Evolutionary conservation across 2,329 filamentous ascomycete species (phyloP), one percentile per base, ranked within the genome.

Genomic region (Cytospora chrysosperma): DNA sequence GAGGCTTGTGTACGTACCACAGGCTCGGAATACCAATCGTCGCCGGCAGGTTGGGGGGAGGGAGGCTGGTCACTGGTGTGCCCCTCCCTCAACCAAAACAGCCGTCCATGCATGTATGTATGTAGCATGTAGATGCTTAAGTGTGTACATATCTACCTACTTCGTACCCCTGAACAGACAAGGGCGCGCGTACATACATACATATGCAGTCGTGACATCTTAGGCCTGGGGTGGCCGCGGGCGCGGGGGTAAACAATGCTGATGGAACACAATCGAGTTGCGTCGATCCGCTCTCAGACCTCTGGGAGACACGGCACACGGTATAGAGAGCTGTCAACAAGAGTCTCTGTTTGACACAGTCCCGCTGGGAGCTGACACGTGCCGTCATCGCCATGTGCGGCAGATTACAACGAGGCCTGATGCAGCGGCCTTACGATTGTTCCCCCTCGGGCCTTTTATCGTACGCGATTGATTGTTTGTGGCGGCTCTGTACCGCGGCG

Each of bases 201-300:
- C 27, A 55, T 49, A 58, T 58, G 59, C 55, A 40, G 32, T 54
- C 37, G 59, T 64, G 57, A 61, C 57, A 64, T 53, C 53, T 30
- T n/a, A n/a, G n/a, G n/a, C n/a, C n/a, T n/a, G n/a, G n/a, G n/a
- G n/a, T n/a, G n/a, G n/a, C n/a, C n/a, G n/a, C n/a, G n/a, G n/a
- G n/a, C n/a, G 17, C 9, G 24, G 49, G 17, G 53, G 54, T 30
- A 13, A 10, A 28, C 19, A 37, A 56, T n/a, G n/a, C n/a, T n/a
- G n/a, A n/a, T 30, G 17, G 32, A 26, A 34, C 43, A 50, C 32
- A 7, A 24, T n/a, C n/a, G n/a, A 62, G 53, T 57, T 12, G 43
- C 43, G 47, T 27, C 28, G 19, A 47, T 24, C 43, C n/a, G n/a
- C n/a, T 21, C 27, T 54, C 27, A 34, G 28, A 26, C 28, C 27